Conservation (phyloP, 2,329 filamentous ascomycete species). For the Dactylellina drechsleri region DNA sequence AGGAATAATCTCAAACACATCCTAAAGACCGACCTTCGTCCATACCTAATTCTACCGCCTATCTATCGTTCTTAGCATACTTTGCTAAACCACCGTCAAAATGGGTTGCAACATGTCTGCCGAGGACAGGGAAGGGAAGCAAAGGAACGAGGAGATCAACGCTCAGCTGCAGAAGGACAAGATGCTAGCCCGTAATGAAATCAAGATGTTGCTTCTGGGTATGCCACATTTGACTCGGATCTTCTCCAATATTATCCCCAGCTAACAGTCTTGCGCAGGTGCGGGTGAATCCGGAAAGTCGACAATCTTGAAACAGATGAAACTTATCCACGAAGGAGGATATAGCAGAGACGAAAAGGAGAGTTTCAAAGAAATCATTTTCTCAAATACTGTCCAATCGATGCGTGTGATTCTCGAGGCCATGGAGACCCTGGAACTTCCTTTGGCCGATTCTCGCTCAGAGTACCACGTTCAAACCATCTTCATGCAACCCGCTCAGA, state of each 20-base stretch:
- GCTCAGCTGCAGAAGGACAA: slow-evolving; percentile 98
- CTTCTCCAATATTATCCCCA: slow-evolving; percentile 12
- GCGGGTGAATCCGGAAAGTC: slow-evolving; percentile 98
- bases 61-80: slow-evolving; percentile 32
- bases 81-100: slow-evolving; percentile 66
- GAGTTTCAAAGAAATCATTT: slow-evolving; percentile 77
- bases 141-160: slow-evolving; percentile 99
- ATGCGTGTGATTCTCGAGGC: slow-evolving; percentile 76
- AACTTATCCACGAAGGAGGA: slow-evolving; percentile 98
- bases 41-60: no score
- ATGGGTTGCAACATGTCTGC: slow-evolving; percentile 99
- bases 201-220: slow-evolving; percentile 99
- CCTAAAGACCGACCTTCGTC: no score
- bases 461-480: slow-evolving; percentile 98
- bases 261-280: slow-evolving; percentile 66
- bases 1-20: no score
- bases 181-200: slow-evolving; percentile 98
- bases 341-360: slow-evolving; percentile 85
- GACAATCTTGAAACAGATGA: slow-evolving; percentile 96
- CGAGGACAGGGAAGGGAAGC: slow-evolving; percentile 99
- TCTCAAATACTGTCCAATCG: slow-evolving; percentile 75
- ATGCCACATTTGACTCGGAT: slow-evolving; percentile 61
- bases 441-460: slow-evolving; percentile 88
- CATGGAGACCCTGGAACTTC: slow-evolving; percentile 77
- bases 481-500: slow-evolving; percentile 97